Evolutionary conservation across 1,284 basidiomycete genomes (phyloP).

Genomic region (Leccinum glutinopallens): DNA sequence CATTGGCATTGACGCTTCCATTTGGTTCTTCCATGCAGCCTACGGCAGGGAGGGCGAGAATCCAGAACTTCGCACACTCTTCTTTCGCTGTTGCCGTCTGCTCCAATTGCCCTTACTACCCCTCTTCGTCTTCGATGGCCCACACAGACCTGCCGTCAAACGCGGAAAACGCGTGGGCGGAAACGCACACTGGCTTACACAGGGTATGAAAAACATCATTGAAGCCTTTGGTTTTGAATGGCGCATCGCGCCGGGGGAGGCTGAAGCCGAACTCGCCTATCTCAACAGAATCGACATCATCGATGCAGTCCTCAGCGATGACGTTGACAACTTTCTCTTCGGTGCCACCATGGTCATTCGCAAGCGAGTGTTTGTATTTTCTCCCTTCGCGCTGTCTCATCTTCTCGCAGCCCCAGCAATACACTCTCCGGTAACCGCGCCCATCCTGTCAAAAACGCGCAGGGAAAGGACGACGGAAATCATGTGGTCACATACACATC

Average conservation of each 20-base stretch:
- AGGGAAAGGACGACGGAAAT: slow-evolving; percentile 72
- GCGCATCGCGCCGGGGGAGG: slow-evolving; percentile 90
- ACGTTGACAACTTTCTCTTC: slow-evolving; percentile 91
- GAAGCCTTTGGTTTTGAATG: slow-evolving; percentile 90
- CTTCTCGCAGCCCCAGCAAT: slow-evolving; percentile 60
- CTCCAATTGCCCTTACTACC: slow-evolving; percentile 81
- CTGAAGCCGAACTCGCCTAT: slow-evolving; percentile 93
- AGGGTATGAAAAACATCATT: slow-evolving; percentile 79
- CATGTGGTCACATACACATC: slow-evolving; percentile 70
- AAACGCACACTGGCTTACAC: slow-evolving; percentile 62
- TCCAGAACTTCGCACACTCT: slow-evolving; percentile 72
- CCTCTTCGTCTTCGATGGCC: slow-evolving; percentile 95
- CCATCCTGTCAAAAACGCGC: slow-evolving; percentile 60
- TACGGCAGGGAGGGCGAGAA: slow-evolving; percentile 78
- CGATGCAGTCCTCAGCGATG: slow-evolving; percentile 91
- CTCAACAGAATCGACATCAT: slow-evolving; percentile 81
- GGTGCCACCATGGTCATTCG: slow-evolving; percentile 83
- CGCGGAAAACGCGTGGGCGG: slow-evolving; percentile 72
- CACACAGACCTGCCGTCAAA: slow-evolving; percentile 81
- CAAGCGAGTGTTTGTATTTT: slow-evolving; percentile 48
- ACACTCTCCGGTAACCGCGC: slow-evolving; percentile 70
- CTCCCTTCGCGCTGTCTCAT: slow-evolving; percentile 12
- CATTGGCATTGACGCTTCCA: slow-evolving; percentile 78
- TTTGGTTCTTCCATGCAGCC: slow-evolving; percentile 81
- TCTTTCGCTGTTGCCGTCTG: slow-evolving; percentile 75